Evolutionary conservation across 2,329 filamentous ascomycete genomes (phyloP), one percentile per base, ranked within the genome.

Genomic region (Cordyceps fumosorosea): DNA sequence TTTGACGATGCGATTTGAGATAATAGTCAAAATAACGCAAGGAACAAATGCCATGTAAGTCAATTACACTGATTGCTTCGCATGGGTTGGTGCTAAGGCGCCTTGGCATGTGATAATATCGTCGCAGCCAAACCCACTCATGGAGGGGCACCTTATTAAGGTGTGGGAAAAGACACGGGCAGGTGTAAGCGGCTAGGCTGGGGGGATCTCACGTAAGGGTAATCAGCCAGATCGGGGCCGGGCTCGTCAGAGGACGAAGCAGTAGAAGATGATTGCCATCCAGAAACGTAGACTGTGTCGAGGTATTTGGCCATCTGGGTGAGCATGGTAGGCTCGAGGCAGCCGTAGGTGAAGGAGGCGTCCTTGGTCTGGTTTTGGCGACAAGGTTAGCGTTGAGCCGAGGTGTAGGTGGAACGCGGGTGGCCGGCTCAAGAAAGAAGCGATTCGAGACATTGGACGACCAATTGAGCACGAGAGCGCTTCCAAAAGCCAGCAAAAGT

Each of bases 271-370:
- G 91, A 96, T 78, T 99, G 95, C 95, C 95, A 99, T 66, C 95
- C 95, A 60, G 95, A 98, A 65, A 99, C 95, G 76, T 99, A 99
- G 74, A 99, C 91, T 40, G 95, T 99, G 74, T 99, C 95, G 65
- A 99, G 84, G 76, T 96, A 98, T 78, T 98, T 96, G 70, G 93
- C 93, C 95, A 99, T 99, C 77, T 99, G 95, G 32, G 95, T 98
- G 74, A 99, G 85, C 90, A 97, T 97, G 62, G 96, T 96, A 12
- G 95, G 95, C 74, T 99, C 95, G 67, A 99, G 83, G 78, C 95
- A 98, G 71, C 95, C 95, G 74, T 97, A 99, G 63, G 95, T 99
- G 80, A 89, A 96, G 77, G 91, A 96, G 54, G 90, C 90, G 72
- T 95, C 89, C 70, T 86, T 86, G 72, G 84, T 89, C 90, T 96